Conservation (phyloP, 495 filamentous ascomycete species). For the Annulohypoxylon bovei region DNA sequence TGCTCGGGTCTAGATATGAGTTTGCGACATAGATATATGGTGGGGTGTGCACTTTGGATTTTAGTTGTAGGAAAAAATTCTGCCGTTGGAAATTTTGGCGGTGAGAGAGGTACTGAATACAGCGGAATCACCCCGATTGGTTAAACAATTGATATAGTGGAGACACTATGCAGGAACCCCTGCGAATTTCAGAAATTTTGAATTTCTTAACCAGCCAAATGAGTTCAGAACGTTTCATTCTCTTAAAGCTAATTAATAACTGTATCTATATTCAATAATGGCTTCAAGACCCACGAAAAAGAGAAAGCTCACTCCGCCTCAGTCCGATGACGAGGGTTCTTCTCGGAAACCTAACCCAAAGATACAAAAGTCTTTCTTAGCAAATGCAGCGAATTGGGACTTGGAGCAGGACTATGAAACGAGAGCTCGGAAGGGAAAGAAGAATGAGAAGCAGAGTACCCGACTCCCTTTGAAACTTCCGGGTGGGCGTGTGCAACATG, state of each 20-base stretch:
- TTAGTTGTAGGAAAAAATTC: slow-evolving; percentile 41
- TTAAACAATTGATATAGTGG: background rate
- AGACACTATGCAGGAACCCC: slow-evolving; percentile 7
- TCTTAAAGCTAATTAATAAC: slow-evolving; percentile 3
- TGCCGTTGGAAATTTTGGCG: slow-evolving; percentile 47
- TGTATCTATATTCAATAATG: slow-evolving; percentile 39
- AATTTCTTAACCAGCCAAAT: slow-evolving; percentile 18
- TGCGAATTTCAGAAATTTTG: slow-evolving; percentile 36
- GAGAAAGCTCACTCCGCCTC: slow-evolving; percentile 55
- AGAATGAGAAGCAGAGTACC: slow-evolving; percentile 75
- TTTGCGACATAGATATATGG: slow-evolving; percentile 7
- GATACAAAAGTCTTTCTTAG: slow-evolving; percentile 57
- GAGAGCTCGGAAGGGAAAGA: slow-evolving; percentile 75
- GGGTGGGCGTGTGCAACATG: slow-evolving; percentile 73
- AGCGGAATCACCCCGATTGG: slow-evolving; percentile 41
- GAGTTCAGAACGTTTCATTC: slow-evolving; percentile 6
- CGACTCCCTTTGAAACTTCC: slow-evolving; percentile 86
- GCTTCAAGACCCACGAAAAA: slow-evolving; percentile 55
- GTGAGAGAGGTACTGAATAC: slow-evolving; percentile 15
- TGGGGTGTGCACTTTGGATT: slow-evolving; percentile 23
- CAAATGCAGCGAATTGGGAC: slow-evolving; percentile 72
- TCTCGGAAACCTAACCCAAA: slow-evolving; percentile 42
- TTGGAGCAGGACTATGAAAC: slow-evolving; percentile 92
- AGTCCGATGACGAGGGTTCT: slow-evolving; percentile 44
- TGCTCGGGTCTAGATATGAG: background rate